Evolutionary conservation across 192 early-diverging fungal species (phyloP).

Genomic region (Glomus cerebriforme): DNA sequence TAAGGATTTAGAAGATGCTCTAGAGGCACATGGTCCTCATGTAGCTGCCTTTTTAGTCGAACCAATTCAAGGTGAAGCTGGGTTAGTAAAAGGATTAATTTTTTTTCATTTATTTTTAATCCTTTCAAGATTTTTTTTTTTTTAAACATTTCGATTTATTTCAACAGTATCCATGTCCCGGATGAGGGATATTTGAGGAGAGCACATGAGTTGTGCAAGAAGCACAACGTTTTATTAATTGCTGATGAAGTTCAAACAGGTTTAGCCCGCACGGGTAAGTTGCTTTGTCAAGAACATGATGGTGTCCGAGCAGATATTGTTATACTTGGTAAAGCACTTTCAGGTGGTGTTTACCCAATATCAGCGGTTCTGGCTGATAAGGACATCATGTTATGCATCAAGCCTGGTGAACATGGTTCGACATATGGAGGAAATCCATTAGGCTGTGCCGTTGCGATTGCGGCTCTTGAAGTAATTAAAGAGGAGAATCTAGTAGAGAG

Average conservation of each 20-base stretch:
- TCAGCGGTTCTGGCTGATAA: conserved; percentile 86
- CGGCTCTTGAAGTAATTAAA: conserved; percentile 91
- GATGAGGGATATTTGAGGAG: conserved; percentile 88
- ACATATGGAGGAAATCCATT: conserved; percentile 99
- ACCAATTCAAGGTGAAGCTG: conserved; percentile 99
- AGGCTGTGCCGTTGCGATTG: conserved; percentile 91
- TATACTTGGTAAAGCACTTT: conserved; percentile 97
- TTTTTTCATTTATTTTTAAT: background rate
- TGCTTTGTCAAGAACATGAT: conserved; percentile 95
- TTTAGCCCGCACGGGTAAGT: conserved; percentile 89
- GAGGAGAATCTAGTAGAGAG: conserved; percentile 90
- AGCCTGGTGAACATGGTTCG: conserved; percentile 93
- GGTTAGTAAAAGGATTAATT: conserved; percentile 43
- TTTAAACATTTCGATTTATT: background rate
- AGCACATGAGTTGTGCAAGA: conserved; percentile 90
- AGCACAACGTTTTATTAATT: conserved; percentile 97
- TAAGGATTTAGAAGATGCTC: conserved; percentile 84
- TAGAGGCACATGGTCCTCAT: conserved; percentile 79
- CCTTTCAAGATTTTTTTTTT: background rate
- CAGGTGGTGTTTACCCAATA: conserved; percentile 96
- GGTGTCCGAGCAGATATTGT: conserved; percentile 90
- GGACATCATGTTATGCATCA: conserved; percentile 79
- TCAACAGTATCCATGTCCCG: conserved; percentile 83
- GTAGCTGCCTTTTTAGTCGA: conserved; percentile 96
- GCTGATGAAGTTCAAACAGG: conserved; percentile 99